Evolutionary conservation across 2,329 filamentous ascomycete genomes (phyloP), one percentile per base, ranked within the genome.

Genomic region (Aspergillus chevalieri): DNA sequence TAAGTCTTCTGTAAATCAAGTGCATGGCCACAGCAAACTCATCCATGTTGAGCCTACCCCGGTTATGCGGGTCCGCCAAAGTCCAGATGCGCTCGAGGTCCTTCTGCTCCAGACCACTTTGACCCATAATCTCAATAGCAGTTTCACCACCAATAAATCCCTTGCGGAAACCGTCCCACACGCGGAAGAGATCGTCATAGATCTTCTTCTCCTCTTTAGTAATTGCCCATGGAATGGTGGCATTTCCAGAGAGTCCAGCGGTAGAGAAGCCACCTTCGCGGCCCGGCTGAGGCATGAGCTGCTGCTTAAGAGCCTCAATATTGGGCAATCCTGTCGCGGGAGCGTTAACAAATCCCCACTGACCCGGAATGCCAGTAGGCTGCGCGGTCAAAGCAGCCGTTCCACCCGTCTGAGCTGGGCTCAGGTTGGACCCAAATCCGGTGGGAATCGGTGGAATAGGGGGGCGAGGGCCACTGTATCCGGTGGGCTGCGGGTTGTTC

Each of bases 21-120:
- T 98, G 93, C 93, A 98, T 98, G 8, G 91, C 90, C 47, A 98
- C 92, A 7, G 93, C 91, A 65, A 98, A 98, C 65, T 98, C 93
- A 66, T 98, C 93, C 63, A 97, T 82, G 62, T 98, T 91, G 26
- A 98, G 79, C 49, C 91, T 86, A 15, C 93, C 93, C 68, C 93
- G 93, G 70, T 98, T 96, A 56, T 91, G 86, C 28, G 91, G 86
- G 66, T 98, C 93, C 3, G 92, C 86, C 51, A 98, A 76, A 8
- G 93, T 97, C 93, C 93, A 98, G 46, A 97, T 85, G 28, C 86
- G 81, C 70, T 97, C 93, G 34, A 98, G 75, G 59, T 97, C 93
- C 22, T 85, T 77, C 70, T 94, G 94, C 44, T 93, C 89, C 26
- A 98, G 75, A 39, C 93, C 93, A 74, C 91, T 96, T 68, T 98